Conservation (phyloP, 1,139 yeast genomes). For the Meyerozyma elateridarum region DNA sequence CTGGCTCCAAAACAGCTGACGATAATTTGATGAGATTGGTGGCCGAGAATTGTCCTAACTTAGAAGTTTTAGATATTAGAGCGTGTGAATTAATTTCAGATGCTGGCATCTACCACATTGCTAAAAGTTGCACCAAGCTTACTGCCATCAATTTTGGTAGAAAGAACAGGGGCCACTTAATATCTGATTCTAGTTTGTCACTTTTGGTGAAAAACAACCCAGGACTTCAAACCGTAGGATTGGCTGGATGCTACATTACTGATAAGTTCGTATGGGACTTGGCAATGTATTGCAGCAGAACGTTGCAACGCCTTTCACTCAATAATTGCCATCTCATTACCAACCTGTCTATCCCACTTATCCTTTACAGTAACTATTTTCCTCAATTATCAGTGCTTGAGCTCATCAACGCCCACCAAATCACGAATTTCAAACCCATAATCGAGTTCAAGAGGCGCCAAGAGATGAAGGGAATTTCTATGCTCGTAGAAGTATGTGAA, state of each 20-base stretch:
- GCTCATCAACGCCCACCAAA: constrained; percentile 54
- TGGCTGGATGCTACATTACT: constrained; percentile 81
- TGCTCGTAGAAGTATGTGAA: constrained; percentile 77
- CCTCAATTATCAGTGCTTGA: constrained; percentile 71
- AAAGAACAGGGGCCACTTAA: constrained; percentile 59
- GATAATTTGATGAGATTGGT: constrained; percentile 55
- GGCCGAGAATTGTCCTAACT: constrained; percentile 51
- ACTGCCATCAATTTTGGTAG: constrained; percentile 72
- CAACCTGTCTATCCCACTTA: constrained; percentile 61
- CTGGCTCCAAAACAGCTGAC: constrained; percentile 67
- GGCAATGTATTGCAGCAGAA: constrained; percentile 53
- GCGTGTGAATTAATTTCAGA: constrained; percentile 83
- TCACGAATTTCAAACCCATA: constrained; percentile 60
- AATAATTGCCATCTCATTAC: constrained; percentile 70
- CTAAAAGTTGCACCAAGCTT: constrained; percentile 53
- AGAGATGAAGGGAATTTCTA: constrained; percentile 45
- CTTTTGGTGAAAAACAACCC: constrained; percentile 52
- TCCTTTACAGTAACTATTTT: constrained; percentile 51
- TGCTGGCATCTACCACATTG: constrained; percentile 63
- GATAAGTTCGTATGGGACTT: constrained; percentile 81
- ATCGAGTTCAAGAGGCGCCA: constrained; percentile 65
- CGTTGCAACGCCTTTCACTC: constrained; percentile 64
- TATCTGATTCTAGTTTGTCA: constrained; percentile 67
- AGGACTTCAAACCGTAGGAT: constrained; percentile 65
- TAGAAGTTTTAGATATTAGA: constrained; percentile 67